phyloP scores from a whole-genome alignment of 2,329 filamentous ascomycete genomes.

The Microascus cirrosus region DNA sequence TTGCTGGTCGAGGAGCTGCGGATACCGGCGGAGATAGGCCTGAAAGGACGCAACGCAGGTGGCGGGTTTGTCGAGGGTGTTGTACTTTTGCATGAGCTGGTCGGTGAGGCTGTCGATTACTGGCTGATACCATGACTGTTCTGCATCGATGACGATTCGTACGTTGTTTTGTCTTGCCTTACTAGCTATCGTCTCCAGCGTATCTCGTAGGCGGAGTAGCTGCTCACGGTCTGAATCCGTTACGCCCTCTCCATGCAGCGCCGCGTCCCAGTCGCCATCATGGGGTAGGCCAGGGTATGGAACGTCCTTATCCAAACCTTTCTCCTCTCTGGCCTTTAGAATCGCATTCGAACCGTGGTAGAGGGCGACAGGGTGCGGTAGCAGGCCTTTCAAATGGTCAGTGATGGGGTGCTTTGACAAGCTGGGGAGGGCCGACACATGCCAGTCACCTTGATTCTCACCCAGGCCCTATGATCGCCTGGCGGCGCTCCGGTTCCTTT shows the following conservation, averaged over 20 bases:
- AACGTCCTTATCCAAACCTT: constrained; percentile 9
- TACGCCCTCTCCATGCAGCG: constrained; percentile 8
- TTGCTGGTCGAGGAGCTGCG: constrained; percentile 11
- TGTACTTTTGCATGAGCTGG: constrained; percentile 13
- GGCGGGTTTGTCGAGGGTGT: constrained; percentile 9
- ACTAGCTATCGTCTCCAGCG: constrained; percentile 8
- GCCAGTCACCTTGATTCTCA: not conserved
- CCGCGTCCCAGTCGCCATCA: constrained; percentile 11
- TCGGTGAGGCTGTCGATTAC: constrained; percentile 11
- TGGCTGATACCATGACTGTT: constrained; percentile 12
- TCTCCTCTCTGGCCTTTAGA: constrained; percentile 7
- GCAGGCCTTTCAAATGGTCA: not conserved
- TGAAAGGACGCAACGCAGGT: constrained; percentile 12
- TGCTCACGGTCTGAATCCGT: constrained; percentile 7
- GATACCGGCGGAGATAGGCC: constrained; percentile 11
- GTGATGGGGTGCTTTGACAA: too few relatives aligned
- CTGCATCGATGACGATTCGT: constrained; percentile 11
- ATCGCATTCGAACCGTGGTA: constrained; percentile 9
- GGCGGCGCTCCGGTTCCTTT: constrained; percentile 7
- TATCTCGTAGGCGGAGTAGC: not conserved
- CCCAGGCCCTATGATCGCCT: not conserved
- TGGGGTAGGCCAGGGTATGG: constrained; percentile 11
- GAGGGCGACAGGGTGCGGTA: not conserved
- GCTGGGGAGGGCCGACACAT: too few relatives aligned
- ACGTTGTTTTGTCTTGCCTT: constrained; percentile 10